These are phyloP conservation scores for Fomitiporia mediterranea DNA, from an alignment of 1,284 basidiomycete species.

Conservation along the genomic window DNA sequence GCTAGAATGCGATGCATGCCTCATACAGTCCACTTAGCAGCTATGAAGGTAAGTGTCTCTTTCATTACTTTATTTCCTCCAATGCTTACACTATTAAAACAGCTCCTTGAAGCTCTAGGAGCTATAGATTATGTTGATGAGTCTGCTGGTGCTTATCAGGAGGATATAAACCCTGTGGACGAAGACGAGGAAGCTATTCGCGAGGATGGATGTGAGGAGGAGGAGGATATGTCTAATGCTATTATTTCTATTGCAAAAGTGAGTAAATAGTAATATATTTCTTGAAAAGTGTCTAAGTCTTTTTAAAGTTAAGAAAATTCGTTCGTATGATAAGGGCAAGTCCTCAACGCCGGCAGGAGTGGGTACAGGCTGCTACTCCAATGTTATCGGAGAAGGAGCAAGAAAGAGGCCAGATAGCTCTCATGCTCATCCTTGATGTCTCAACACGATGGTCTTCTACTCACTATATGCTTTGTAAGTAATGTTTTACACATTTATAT, in stretches of 20 bases:
- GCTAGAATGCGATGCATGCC: slow-evolving; percentile 20
- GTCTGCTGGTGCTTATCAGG: not conserved
- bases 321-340: not conserved
- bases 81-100: no score
- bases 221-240: not conserved
- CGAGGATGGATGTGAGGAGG: not conserved
- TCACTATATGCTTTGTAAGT: slow-evolving; percentile 27
- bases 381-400: not conserved
- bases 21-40: slow-evolving; percentile 19
- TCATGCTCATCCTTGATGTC: slow-evolving; percentile 26
- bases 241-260: not conserved
- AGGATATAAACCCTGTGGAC: not conserved
- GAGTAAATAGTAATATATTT: not conserved
- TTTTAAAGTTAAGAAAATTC: not conserved
- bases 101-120: not conserved
- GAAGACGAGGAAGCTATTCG: not conserved
- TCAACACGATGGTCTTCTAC: slow-evolving; percentile 28
- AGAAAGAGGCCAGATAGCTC: not conserved
- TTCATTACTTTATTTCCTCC: not conserved
- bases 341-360: not conserved
- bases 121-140: not conserved
- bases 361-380: no score
- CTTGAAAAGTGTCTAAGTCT: not conserved
- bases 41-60: slow-evolving; percentile 12
- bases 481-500: not conserved